Base-by-base conservation (phyloP, 169 alveolate genomes). In the Theileria annulata region DNA sequence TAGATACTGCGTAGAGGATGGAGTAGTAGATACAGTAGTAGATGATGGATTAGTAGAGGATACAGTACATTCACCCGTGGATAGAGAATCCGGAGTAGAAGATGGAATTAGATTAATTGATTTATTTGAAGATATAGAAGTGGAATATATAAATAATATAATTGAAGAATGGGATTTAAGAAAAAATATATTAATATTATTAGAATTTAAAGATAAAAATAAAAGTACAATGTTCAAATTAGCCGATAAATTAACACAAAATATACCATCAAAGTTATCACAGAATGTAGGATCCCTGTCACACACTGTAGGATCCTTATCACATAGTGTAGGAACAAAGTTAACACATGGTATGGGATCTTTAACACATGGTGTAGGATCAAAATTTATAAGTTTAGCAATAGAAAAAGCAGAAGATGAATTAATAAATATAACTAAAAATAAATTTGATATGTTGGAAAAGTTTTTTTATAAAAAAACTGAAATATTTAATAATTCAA, bases 371-470 rank as follows among this genome's bases (percentile, higher is more conserved):
- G 13, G 13, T n/a, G 76, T 68, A 25, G 88, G 82, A 23, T 56
- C 82, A 23, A 82, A 70, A 9, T 72, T 80, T 25, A 77, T 80
- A 12, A 80, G 77, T 23, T 68, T 58, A 60, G 88, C 88, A 13
- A 56, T 80, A 4, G 88, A 78, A 3, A 82, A 82, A 58, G 86
- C 85, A 0, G 86, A 82, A 37, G 74, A 75, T 0, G 79, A 73
- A 28, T 63, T 80, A 15, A 47, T 77, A 0, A 54, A 78, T 17
- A 82, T 70, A 28, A 35, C 70, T 6, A 31, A 64, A 42, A 75
- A 64, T 56, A 71, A 71, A 72, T 69, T 80, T 33, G 88, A 80
- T 35, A 51, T 75, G n/a, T 28, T 80, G 78, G 88, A 78, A 37
- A 80, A 74, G 25, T 59, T 80, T 48, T 80, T 72, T 35, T 31